Evolutionary conservation across 2,329 filamentous ascomycete species (phyloP), one percentile per base, ranked within the genome.

Genomic region (Parastagonospora avenae): DNA sequence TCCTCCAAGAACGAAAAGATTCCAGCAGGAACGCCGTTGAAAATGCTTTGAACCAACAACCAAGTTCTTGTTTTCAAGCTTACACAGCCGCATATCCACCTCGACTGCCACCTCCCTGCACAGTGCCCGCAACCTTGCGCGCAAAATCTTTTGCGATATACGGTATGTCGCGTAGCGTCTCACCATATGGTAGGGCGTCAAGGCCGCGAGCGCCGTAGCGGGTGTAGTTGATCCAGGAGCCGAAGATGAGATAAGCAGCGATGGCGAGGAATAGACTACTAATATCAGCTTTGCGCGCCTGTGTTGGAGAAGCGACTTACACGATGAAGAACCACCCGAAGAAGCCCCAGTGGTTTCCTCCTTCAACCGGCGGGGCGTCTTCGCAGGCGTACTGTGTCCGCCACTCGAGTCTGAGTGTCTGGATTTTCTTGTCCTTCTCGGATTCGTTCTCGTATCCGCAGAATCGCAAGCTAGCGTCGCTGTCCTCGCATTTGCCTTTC

Each of bases 141-240:
- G 85, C 81, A 85, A 90, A 96, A 74, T 99, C 94, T 76, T 93
- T 92, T 57, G 96, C 76, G 46, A 97, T 82, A 71, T 97, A 97
- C 2, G 94, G 94, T 15, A 97, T 77, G 68, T 99, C 94, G 58
- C 93, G 87, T 63, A 97, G 89, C 0, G 90, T 89, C 74, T 99
- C 94, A 59, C 90, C 90, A 71, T 97, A 93, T 11, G 94, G 94
- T 14, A 97, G 80, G 14, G 97, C 82, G 67, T 97, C 94, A 92
- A 92, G 97, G 50, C 94, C 94, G 38, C 93, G 84, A 45, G 93
- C 92, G 41, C 93, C 93, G 75, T 96, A 96, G 55, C 92, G 90
- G 79, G 92, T 97, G 82, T 97, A 97, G 80, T 97, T 97, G 73
- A 97, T 86, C 94, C 94, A 99, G 15, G 92, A 96, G 59, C 93